Conservation (phyloP, 1,284 basidiomycete genomes). For the Fomitopsis betulina region DNA sequence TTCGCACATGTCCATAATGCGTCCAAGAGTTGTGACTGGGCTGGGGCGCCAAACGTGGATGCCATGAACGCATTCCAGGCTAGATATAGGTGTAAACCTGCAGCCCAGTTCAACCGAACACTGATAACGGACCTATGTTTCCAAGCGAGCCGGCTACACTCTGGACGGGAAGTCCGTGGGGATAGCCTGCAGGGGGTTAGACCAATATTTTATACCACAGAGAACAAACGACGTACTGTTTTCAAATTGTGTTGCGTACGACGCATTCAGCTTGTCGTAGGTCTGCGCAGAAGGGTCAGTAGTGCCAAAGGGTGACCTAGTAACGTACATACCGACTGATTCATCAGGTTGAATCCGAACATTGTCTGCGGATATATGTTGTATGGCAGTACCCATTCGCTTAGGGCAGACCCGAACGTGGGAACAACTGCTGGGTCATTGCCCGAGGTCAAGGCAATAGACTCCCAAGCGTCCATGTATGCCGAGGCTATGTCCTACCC, state of each 20-base stretch:
- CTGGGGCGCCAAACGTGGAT: conserved; percentile 11
- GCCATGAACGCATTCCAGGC: conserved; percentile 24
- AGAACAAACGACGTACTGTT: too few species aligned
- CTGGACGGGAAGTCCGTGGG: conserved; percentile 13
- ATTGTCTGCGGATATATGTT: conserved; percentile 64
- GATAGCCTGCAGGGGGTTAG: not conserved
- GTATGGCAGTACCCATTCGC: conserved; percentile 56
- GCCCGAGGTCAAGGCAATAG: conserved; percentile 30
- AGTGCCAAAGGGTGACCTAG: not conserved
- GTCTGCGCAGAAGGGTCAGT: not conserved
- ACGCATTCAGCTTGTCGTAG: not conserved
- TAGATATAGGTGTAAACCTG: not conserved
- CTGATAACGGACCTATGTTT: not conserved
- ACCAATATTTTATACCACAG: not conserved
- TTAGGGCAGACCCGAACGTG: conserved; percentile 39
- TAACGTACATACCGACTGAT: conserved; percentile 13
- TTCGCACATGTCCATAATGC: conserved; percentile 19
- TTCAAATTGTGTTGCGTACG: not conserved
- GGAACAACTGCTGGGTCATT: conserved; percentile 28
- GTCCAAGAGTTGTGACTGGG: conserved; percentile 15
- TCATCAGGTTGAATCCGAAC: conserved; percentile 27
- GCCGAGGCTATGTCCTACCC: conserved; percentile 12
- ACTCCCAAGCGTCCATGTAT: conserved; percentile 20
- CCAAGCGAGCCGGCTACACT: conserved; percentile 6
- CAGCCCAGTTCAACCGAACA: too few species aligned